These are phyloP conservation scores for Phytophthora pisi DNA, from an alignment of 352 stramenopile species.

Conservation along the genomic window DNA sequence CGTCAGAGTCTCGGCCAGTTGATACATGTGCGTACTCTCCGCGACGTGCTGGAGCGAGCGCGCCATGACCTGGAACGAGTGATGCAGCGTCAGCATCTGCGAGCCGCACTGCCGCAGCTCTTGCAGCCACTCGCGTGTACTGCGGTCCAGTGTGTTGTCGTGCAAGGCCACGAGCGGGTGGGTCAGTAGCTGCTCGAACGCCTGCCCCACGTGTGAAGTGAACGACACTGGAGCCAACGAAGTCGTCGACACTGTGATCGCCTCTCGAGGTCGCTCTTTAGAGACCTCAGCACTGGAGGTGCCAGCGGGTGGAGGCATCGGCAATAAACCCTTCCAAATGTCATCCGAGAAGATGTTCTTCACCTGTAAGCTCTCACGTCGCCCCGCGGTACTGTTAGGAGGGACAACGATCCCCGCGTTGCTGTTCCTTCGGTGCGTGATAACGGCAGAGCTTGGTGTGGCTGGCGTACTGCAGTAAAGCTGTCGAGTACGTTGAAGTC, in stretches of 20 bases:
- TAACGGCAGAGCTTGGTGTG: background rate
- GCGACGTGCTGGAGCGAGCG: conserved; percentile 60
- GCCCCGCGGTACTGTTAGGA: conserved; percentile 15
- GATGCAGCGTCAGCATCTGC: conserved; percentile 64
- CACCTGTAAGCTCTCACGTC: conserved; percentile 23
- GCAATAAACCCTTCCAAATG: conserved; percentile 59
- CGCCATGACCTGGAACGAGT: conserved; percentile 64
- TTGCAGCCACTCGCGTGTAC: conserved; percentile 64
- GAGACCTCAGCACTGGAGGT: background rate
- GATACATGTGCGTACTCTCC: conserved; percentile 61
- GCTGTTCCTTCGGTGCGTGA: conserved; percentile 9
- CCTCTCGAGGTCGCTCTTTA: conserved; percentile 6
- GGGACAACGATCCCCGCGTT: conserved; percentile 3
- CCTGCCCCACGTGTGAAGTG: conserved; percentile 59
- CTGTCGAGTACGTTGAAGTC: conserved; percentile 57
- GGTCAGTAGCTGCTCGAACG: conserved; percentile 61
- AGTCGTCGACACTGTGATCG: background rate
- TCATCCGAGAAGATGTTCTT: conserved; percentile 54
- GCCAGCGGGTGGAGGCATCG: conserved; percentile 17
- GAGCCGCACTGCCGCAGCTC: conserved; percentile 58
- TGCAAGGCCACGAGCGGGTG: conserved; percentile 62
- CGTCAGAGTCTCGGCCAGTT: conserved; percentile 58
- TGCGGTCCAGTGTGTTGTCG: conserved; percentile 54
- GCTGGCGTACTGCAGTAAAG: conserved; percentile 42
- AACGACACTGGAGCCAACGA: conserved; percentile 27